Evolutionary conservation across 805 yeast species (phyloP).

Genomic region (Kluyveromyces wickerhamii): DNA sequence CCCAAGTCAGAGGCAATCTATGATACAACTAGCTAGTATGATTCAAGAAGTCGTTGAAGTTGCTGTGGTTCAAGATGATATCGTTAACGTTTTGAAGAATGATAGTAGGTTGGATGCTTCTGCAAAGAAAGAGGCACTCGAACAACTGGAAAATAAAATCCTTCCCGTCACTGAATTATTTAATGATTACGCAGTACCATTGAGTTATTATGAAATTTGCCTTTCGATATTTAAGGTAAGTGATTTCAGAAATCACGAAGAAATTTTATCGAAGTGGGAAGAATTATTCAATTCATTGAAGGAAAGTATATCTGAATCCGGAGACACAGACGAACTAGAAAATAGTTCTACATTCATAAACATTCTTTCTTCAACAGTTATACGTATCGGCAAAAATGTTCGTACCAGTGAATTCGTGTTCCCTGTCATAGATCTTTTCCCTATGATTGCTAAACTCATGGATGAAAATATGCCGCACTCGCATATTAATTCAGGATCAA

Average conservation of each 20-base stretch:
- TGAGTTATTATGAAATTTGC: constrained; percentile 80
- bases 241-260: constrained; percentile 79
- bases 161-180: constrained; percentile 69
- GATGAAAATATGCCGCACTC: constrained; percentile 33
- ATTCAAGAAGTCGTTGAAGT: constrained; percentile 80
- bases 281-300: constrained; percentile 50
- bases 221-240: constrained; percentile 71
- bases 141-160: constrained; percentile 54
- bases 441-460: constrained; percentile 52
- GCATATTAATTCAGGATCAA: constrained; percentile 40
- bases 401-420: constrained; percentile 68
- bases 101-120: constrained; percentile 41
- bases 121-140: constrained; percentile 43
- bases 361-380: constrained; percentile 32
- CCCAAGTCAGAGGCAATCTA: constrained; percentile 65
- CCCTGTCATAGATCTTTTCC: constrained; percentile 65
- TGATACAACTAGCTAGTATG: constrained; percentile 58
- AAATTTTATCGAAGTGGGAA: constrained; percentile 74
- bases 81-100: constrained; percentile 35
- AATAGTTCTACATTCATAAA: constrained; percentile 30
- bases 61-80: constrained; percentile 68
- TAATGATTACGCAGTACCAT: constrained; percentile 80
- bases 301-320: constrained; percentile 20
- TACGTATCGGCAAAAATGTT: constrained; percentile 53
- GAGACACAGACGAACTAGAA: constrained; percentile 22